These are phyloP conservation scores for Wilcoxina mikolae DNA, from an alignment of 495 filamentous ascomycete species.

Conservation along the genomic window DNA sequence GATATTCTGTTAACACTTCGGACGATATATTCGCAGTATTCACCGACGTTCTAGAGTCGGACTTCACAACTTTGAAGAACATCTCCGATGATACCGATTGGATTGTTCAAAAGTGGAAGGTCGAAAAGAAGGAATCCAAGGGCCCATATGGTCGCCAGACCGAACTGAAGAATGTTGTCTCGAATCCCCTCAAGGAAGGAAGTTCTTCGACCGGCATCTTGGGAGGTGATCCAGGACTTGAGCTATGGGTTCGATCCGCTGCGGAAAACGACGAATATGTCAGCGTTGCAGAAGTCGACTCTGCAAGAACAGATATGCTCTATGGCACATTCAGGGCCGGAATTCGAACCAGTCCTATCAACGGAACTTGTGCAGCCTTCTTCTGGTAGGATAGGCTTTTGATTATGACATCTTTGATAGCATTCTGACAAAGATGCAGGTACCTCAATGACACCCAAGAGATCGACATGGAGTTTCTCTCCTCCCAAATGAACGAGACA, in stretches of 20 bases:
- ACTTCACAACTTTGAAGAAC: constrained; percentile 45
- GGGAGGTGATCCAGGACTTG: constrained; percentile 42
- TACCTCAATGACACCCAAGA: constrained; percentile 66
- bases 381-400: constrained; percentile 44
- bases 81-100: constrained; percentile 42
- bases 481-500: constrained; percentile 41
- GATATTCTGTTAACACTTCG: constrained; percentile 41
- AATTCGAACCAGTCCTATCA: constrained; percentile 43
- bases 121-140: constrained; percentile 36
- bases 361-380: constrained; percentile 60
- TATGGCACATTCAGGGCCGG: constrained; percentile 53
- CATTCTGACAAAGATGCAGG: constrained; percentile 3
- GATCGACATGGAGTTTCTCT: constrained; percentile 65
- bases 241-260: constrained; percentile 42
- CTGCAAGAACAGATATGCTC: constrained; percentile 41
- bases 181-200: constrained; percentile 35
- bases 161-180: constrained; percentile 38
- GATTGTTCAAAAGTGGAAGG: constrained; percentile 48
- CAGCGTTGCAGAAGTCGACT: constrained; percentile 45
- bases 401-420: background rate
- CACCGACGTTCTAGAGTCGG: constrained; percentile 53
- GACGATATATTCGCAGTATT: constrained; percentile 34
- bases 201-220: constrained; percentile 26
- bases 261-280: constrained; percentile 37
- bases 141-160: constrained; percentile 55